phyloP scores from a whole-genome alignment of 768 basidiomycete genomes.

The Tulasnella sp. region DNA sequence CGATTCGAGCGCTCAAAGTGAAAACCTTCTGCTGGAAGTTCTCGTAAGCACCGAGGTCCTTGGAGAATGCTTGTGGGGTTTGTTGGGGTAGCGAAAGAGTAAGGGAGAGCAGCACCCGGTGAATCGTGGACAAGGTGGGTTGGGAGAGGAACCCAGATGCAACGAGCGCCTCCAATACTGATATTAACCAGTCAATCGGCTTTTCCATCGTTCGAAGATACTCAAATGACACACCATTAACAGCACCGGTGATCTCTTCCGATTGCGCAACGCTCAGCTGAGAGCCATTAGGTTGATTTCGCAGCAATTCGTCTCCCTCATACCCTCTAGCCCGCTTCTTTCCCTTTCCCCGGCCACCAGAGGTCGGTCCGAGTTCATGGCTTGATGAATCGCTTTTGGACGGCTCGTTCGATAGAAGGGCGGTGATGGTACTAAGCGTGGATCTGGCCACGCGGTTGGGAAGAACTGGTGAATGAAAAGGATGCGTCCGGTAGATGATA shows the following conservation, averaged over 20 bases:
- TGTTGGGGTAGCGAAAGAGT: constrained; percentile 23
- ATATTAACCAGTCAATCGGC: background rate
- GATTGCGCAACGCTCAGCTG: constrained; percentile 53
- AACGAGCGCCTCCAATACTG: constrained; percentile 17
- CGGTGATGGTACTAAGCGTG: constrained; percentile 49
- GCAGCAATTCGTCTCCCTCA: constrained; percentile 73
- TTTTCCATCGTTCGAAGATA: background rate
- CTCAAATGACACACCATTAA: constrained; percentile 52
- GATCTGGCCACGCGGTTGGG: constrained; percentile 55
- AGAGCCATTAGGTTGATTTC: constrained; percentile 45
- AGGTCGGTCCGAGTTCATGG: background rate
- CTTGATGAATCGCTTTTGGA: background rate
- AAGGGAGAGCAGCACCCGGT: constrained; percentile 24
- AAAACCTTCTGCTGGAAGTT: constrained; percentile 49
- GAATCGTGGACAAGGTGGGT: constrained; percentile 9
- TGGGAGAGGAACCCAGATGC: constrained; percentile 14
- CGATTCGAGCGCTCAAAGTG: constrained; percentile 48
- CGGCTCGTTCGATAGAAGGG: constrained; percentile 43
- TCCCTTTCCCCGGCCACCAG: constrained; percentile 41
- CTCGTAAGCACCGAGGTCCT: constrained; percentile 46
- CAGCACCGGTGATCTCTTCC: constrained; percentile 49
- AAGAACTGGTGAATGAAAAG: constrained; percentile 46
- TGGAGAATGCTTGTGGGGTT: constrained; percentile 9
- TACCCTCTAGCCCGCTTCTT: constrained; percentile 68
- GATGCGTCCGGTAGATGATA: constrained; percentile 47